A percentile compares a stretch with the other conserved stretches of the same genome.
Evolutionary conservation across 2,329 filamentous ascomycete genomes (phyloP).

Genomic region (Metarhizium anisopliae): DNA sequence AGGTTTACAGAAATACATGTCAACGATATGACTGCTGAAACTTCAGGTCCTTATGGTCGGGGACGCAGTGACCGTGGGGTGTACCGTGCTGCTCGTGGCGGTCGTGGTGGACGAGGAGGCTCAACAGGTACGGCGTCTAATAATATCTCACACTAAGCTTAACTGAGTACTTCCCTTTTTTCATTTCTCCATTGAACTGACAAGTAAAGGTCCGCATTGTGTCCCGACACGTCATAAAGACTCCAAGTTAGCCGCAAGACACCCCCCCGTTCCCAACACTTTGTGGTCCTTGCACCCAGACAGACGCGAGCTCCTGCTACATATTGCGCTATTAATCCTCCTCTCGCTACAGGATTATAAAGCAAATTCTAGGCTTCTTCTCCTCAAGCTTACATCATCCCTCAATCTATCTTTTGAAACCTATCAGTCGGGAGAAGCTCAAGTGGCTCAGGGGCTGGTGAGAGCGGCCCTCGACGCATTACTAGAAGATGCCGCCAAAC

Average conservation of each 20-base stretch:
- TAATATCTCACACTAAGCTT: neutral
- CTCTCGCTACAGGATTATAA: slow-evolving; percentile 72
- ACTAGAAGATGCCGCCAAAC: slow-evolving; percentile 20
- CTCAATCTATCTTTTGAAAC: slow-evolving; percentile 57
- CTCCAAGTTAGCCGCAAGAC: slow-evolving; percentile 38
- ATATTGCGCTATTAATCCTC: slow-evolving; percentile 62
- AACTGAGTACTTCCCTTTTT: neutral
- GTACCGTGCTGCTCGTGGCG: slow-evolving; percentile 18
- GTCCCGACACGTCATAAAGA: slow-evolving; percentile 34
- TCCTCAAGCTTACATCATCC: slow-evolving; percentile 62
- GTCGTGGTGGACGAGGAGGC: slow-evolving; percentile 22
- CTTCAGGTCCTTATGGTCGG: slow-evolving; percentile 22
- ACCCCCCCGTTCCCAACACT: slow-evolving; percentile 50
- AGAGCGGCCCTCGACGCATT: slow-evolving; percentile 53
- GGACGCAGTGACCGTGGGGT: slow-evolving; percentile 16
- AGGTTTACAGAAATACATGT: slow-evolving; percentile 61
- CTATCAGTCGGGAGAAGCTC: slow-evolving; percentile 62
- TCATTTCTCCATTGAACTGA: neutral
- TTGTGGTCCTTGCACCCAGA: slow-evolving; percentile 51
- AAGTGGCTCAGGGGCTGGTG: slow-evolving; percentile 66
- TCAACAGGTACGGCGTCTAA: slow-evolving; percentile 24
- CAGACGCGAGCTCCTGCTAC: slow-evolving; percentile 59
- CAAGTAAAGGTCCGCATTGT: slow-evolving; percentile 26
- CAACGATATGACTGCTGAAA: slow-evolving; percentile 25
- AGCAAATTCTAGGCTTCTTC: slow-evolving; percentile 61